Evolutionary conservation across 768 basidiomycete genomes (phyloP), one percentile per base, ranked within the genome.

Genomic region (Mycena crocata): DNA sequence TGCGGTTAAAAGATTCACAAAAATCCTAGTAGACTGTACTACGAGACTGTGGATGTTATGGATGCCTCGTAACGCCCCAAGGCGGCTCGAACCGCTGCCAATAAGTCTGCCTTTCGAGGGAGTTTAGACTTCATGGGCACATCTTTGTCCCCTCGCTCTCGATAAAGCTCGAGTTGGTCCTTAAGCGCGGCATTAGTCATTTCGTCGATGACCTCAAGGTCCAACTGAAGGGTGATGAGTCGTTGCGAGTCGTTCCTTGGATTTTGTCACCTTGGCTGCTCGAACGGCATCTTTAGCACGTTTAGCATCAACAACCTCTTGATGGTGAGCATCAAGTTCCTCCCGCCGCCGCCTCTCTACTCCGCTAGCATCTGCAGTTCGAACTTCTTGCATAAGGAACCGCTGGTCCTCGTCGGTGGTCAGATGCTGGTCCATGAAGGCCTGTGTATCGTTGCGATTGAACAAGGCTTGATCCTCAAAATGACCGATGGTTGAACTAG

Each of bases 401-500:
- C 42, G 15, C 1, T 62, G 40, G 14, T 61, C 49, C 15, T 39
- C 49, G 1, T 13, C 24, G 3, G 40, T 52, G 19, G n/a, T 28
- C 49, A 62, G 15, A 13, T 52, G 30, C 15, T 2, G 12, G 17
- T 62, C 40, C 28, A 62, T 44, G 24, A 60, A 60, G 1, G 4
- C 14, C 19, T 60, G 58, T 1, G 58, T 60, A 13, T 51, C 48
- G 49, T 60, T 62, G 0, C 40, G n/a, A 23, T 45, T 21, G 28
- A 62, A 52, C 60, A 62, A 52, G 0, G 60, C 40, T 15, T 34
- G 49, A 19, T 62, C 60, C 3, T 30, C n/a, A 31, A 62, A 62
- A 21, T 62, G 60, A 1, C n/a, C 46, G 2, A 64, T 31, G 19
- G 62, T 64, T 0, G 62, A 49, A 34, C 62, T 57, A 4, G 46